These are phyloP conservation scores for Acanthamoeba sp. DNA, from an alignment of 208 protist species.

Conservation along the genomic window DNA sequence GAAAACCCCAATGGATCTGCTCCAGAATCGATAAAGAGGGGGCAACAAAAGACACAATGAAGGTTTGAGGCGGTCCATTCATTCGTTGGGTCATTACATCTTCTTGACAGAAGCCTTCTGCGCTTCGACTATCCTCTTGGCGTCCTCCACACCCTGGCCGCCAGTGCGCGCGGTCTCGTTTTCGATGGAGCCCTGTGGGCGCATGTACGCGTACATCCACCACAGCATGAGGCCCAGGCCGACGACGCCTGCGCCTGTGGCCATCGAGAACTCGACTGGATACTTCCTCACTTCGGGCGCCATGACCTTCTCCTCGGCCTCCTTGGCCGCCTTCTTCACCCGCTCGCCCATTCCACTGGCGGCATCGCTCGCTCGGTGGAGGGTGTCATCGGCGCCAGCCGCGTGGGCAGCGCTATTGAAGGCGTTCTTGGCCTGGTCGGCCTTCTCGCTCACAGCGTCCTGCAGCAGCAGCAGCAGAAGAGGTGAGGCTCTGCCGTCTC, in stretches of 20 bases:
- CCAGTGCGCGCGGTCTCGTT: not conserved
- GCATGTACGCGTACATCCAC: constrained; percentile 9
- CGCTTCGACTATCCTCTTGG: constrained; percentile 7
- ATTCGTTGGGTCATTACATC: no score
- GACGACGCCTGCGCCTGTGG: not conserved
- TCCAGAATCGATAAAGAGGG: no score
- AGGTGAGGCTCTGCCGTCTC: no score
- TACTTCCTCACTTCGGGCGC: constrained; percentile 47
- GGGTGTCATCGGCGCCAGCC: not conserved
- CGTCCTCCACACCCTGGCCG: constrained; percentile 13
- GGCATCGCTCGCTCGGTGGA: not conserved
- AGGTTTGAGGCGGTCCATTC: no score
- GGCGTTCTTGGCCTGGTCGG: constrained; percentile 31
- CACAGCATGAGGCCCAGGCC: constrained; percentile 32
- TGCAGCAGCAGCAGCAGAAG: not conserved
- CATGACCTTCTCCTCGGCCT: not conserved
- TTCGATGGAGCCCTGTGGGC: not conserved
- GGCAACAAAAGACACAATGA: no score
- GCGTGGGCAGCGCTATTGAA: not conserved
- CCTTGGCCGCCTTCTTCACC: not conserved
- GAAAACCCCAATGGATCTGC: no score
- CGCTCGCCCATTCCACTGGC: not conserved
- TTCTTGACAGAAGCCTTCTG: constrained; percentile 16
- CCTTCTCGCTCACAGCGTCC: constrained; percentile 2
- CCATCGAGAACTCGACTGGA: constrained; percentile 35